Percentiles rank a stretch among this genome's conserved stretches.
phyloP scores from a whole-genome alignment of 2,329 filamentous ascomycete genomes.

The Fusarium equiseti region DNA sequence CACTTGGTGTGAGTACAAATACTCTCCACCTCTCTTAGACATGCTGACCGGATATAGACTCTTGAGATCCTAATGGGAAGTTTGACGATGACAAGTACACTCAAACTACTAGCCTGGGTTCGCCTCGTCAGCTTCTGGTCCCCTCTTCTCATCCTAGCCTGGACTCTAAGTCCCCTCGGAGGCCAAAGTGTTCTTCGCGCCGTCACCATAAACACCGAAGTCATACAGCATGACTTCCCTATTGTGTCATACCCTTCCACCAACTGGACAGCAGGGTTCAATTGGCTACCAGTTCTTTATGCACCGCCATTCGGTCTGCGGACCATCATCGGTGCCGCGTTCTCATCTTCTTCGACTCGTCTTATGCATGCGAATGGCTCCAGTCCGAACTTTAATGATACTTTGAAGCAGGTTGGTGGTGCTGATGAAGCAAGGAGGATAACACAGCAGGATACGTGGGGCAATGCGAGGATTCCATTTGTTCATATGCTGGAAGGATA shows the following conservation, averaged over 20 bases:
- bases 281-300: background rate
- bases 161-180: background rate
- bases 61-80: background rate
- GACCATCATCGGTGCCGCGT: background rate
- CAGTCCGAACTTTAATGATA: background rate
- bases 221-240: background rate
- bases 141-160: background rate
- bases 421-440: background rate
- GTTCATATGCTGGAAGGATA: background rate
- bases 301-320: background rate
- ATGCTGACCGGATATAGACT: background rate
- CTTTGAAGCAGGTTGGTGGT: background rate
- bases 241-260: background rate
- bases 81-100: background rate
- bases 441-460: background rate
- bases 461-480: background rate
- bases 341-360: background rate
- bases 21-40: fast-evolving
- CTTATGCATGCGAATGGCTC: background rate
- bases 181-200: background rate
- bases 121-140: background rate
- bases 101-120: background rate
- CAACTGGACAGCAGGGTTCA: background rate
- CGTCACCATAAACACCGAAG: background rate
- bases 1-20: background rate